Base-by-base conservation (phyloP, 2,329 filamentous ascomycete genomes). In the Orbilia blumenaviensis region DNA sequence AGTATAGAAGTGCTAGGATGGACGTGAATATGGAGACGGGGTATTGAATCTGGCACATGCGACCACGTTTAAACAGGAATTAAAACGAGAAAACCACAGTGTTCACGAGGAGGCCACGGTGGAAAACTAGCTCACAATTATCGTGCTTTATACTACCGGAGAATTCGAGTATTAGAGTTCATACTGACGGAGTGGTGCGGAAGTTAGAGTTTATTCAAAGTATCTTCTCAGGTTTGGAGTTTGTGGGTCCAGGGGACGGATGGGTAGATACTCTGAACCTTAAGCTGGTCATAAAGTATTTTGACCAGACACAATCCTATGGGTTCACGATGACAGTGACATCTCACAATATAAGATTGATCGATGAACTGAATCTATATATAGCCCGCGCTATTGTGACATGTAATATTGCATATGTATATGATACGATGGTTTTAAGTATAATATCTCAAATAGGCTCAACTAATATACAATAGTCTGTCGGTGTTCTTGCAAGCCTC, bases 51-150 rank as follows among this genome's bases (percentile, higher is more conserved):
- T 16, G 12, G 14, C 38, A 18, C 41, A 52, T 48, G 48, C 56
- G 44, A 58, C 34, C 63, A 68, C 63, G 71, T 76, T 76, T 56
- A 56, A 56, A n/a, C 52, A 23, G 18, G 10, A 21, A n/a, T 25
- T 5, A 10, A 38, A 32, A 56, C 12, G 32, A 38, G 63, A 52
- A 29, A 56, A 42, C 34, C 52, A 41, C 48, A 38, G 9, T 25
- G 27, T 41, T 64, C 63, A 67, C 69, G 69, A 67, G 69, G 63
- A 66, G 56, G 54, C 63, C 71, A 68, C 62, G 44, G 69, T 63
- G 56, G 63, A 60, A 56, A 76, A 76, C 42, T 10, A 36, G 72
- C 64, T 64, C 72, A 32, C 38, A 63, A 64, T 75, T 60, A 64
- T 67, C 44, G 54, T 67, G 52, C 16, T 18, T 54, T 14, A 14